These are phyloP conservation scores for Hymenoscyphus occultus DNA, from an alignment of 2,329 filamentous ascomycete species.

Conservation along the genomic window DNA sequence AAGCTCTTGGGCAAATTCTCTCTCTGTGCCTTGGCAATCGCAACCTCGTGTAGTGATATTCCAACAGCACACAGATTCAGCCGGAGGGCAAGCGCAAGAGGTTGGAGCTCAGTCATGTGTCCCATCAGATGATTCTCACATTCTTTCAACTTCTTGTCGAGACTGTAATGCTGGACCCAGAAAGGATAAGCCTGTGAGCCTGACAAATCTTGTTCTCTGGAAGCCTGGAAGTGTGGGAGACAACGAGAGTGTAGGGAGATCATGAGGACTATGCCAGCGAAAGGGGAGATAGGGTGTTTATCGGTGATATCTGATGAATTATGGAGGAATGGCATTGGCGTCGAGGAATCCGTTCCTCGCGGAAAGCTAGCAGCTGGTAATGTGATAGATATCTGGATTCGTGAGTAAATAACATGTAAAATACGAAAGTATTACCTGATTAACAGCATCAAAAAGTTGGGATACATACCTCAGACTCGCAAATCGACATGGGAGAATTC, in stretches of 20 bases:
- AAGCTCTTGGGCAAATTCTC: background rate
- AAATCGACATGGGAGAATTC: background rate
- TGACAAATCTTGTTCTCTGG: background rate
- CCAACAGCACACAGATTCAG: background rate
- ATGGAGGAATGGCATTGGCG: background rate
- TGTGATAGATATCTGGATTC: background rate
- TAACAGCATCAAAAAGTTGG: background rate
- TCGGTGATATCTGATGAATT: background rate
- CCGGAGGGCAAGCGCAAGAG: background rate
- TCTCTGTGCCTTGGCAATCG: background rate
- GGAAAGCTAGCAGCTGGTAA: background rate
- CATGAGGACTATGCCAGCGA: background rate
- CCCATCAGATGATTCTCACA: background rate
- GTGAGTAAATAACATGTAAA: background rate
- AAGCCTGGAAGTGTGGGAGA: background rate
- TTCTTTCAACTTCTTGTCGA: background rate
- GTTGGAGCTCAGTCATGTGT: background rate
- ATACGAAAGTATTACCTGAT: background rate
- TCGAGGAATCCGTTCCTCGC: background rate
- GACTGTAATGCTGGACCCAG: background rate
- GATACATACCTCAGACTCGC: background rate
- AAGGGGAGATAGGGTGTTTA: background rate
- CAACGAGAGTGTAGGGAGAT: background rate
- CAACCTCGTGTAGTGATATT: background rate
- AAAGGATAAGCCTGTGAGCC: background rate